Conservation (phyloP, 83 land plant genomes). For the Diphasiastrum complanatum region DNA sequence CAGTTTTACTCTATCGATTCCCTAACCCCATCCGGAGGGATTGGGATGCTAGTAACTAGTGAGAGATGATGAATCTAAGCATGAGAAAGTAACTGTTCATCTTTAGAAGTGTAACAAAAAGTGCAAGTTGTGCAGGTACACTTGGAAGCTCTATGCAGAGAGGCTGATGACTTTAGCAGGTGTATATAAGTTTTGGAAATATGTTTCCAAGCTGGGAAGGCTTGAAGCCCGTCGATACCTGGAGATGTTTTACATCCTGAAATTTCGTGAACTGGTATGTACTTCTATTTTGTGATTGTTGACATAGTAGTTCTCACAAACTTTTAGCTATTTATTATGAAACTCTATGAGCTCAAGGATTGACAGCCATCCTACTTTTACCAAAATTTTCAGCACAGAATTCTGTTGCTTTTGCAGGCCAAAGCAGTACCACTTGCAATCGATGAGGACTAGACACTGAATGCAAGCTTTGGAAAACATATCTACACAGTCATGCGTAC, state of each 20-base stretch:
- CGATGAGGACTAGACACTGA: too few relatives aligned
- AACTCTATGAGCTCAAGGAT: background rate
- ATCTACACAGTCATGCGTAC: too few relatives aligned
- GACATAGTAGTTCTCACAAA: background rate
- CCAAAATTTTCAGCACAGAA: too few relatives aligned
- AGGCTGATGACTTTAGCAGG: slow-evolving; percentile 35
- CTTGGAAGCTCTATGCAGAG: slow-evolving; percentile 41
- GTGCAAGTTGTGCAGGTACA: slow-evolving; percentile 24
- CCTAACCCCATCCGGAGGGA: too few relatives aligned
- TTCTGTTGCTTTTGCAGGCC: background rate
- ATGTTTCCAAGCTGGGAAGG: slow-evolving; percentile 36
- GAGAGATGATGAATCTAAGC: background rate
- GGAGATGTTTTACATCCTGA: slow-evolving; percentile 41
- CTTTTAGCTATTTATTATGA: background rate
- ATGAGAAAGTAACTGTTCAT: background rate
- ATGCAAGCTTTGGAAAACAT: too few relatives aligned
- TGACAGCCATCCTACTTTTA: background rate
- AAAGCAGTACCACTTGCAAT: slow-evolving; percentile 1
- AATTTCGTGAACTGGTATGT: slow-evolving; percentile 35
- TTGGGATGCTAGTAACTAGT: too few relatives aligned
- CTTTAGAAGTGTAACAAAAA: background rate
- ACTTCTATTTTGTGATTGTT: background rate
- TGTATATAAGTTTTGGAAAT: slow-evolving; percentile 43
- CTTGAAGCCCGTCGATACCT: slow-evolving; percentile 33
- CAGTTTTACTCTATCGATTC: too few relatives aligned